Evolutionary conservation across 73 alveolate genomes (phyloP).

Genomic region (Durusdinium trenchii): DNA sequence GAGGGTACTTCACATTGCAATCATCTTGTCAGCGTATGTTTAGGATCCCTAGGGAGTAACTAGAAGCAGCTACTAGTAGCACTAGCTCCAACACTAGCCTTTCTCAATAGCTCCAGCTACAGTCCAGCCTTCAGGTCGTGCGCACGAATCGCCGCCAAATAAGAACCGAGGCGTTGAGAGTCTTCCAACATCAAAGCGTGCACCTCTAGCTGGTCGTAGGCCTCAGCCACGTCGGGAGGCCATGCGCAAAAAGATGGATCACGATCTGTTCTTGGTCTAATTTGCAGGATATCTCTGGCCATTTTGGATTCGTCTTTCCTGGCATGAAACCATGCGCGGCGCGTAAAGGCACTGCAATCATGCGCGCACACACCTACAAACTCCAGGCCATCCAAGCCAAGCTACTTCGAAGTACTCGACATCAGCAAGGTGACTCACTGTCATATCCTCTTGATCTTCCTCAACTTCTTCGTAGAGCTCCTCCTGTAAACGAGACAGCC

Average conservation of each 20-base stretch:
- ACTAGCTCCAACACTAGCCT: too few species aligned
- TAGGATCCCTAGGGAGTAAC: too few species aligned
- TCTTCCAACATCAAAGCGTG: slow-evolving; percentile 81
- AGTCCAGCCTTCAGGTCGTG: background rate
- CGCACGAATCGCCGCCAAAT: slow-evolving; percentile 40
- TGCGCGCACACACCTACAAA: background rate
- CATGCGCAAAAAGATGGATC: background rate
- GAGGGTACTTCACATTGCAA: too few species aligned
- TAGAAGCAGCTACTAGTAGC: too few species aligned
- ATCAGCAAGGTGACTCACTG: too few species aligned
- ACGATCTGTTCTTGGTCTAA: background rate
- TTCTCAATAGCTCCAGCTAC: background rate
- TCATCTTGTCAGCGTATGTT: too few species aligned
- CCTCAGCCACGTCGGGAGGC: background rate
- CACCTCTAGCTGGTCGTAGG: slow-evolving; percentile 75
- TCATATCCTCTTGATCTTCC: too few species aligned
- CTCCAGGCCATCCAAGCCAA: too few species aligned
- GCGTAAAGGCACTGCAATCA: background rate
- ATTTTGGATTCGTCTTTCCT: background rate
- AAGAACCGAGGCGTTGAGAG: slow-evolving; percentile 44
- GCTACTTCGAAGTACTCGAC: too few species aligned
- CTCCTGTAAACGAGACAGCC: too few species aligned
- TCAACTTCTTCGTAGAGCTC: too few species aligned
- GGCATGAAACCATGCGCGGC: background rate
- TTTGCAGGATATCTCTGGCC: background rate